phyloP scores from a whole-genome alignment of 1,284 basidiomycete species.

The Fistulinella cinereoalba region DNA sequence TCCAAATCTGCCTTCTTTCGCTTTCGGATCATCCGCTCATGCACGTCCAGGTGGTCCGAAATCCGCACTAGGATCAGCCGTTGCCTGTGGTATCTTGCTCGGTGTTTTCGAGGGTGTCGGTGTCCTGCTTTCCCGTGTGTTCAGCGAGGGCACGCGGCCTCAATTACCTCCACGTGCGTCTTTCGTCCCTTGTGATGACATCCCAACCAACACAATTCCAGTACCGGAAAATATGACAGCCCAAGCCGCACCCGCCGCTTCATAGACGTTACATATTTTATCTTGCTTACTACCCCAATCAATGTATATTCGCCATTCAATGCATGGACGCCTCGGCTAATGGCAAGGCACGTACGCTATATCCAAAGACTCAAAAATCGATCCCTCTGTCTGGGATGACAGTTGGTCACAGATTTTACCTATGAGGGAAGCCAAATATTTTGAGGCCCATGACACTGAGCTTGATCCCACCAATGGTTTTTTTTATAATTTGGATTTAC shows the following conservation, averaged over 20 bases:
- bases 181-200: background rate
- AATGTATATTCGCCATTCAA: constrained; percentile 40
- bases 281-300: constrained; percentile 33
- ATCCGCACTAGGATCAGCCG: constrained; percentile 85
- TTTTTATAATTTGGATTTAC: too few species aligned
- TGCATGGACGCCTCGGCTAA: constrained; percentile 29
- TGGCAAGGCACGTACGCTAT: constrained; percentile 24
- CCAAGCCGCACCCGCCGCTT: constrained; percentile 21
- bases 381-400: too few species aligned
- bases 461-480: too few species aligned
- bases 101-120: constrained; percentile 97
- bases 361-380: background rate
- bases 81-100: constrained; percentile 95
- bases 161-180: constrained; percentile 46
- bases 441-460: too few species aligned
- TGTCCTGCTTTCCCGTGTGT: constrained; percentile 79
- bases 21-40: constrained; percentile 10
- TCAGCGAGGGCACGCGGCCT: constrained; percentile 79
- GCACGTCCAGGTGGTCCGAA: constrained; percentile 76
- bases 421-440: too few species aligned
- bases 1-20: background rate
- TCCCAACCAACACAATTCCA: constrained; percentile 3
- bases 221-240: constrained; percentile 34
- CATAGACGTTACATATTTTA: constrained; percentile 33
- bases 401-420: too few species aligned